These are phyloP conservation scores for Suillus ampliporus DNA, from an alignment of 768 basidiomycete genomes.

Conservation along the genomic window DNA sequence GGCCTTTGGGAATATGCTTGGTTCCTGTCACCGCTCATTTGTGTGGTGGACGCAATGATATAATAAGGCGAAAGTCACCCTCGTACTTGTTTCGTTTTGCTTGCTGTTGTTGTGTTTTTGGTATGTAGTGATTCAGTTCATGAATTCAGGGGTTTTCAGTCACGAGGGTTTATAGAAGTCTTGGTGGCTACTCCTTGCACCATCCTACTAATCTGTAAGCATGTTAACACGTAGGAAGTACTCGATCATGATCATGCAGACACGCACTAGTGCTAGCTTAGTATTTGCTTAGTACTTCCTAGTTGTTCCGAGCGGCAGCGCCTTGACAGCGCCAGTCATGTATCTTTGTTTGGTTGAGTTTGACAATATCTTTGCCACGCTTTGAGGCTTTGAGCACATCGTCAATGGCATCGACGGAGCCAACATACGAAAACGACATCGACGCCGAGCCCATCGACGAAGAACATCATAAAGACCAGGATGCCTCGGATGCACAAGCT, in stretches of 20 bases:
- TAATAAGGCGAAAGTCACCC: not conserved
- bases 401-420: constrained; percentile 5
- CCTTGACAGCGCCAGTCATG: not conserved
- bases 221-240: not conserved
- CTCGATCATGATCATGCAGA: not conserved
- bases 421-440: constrained; percentile 1
- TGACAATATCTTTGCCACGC: not conserved
- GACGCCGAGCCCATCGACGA: constrained; percentile 18
- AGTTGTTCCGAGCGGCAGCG: not conserved
- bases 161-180: not conserved
- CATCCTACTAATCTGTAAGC: not conserved
- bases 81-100: constrained; percentile 1
- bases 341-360: constrained; percentile 8
- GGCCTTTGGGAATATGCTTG: no score
- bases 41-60: no score
- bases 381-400: constrained; percentile 3
- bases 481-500: constrained; percentile 70
- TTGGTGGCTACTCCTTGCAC: not conserved
- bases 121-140: constrained; percentile 6
- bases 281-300: not conserved
- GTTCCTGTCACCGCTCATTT: no score
- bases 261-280: no score
- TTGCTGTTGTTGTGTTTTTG: not conserved
- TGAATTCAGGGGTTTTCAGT: constrained; percentile 4
- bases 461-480: constrained; percentile 32